phyloP scores from a whole-genome alignment of 202 grass and related monocot species.

The Elaeis oleifera region DNA sequence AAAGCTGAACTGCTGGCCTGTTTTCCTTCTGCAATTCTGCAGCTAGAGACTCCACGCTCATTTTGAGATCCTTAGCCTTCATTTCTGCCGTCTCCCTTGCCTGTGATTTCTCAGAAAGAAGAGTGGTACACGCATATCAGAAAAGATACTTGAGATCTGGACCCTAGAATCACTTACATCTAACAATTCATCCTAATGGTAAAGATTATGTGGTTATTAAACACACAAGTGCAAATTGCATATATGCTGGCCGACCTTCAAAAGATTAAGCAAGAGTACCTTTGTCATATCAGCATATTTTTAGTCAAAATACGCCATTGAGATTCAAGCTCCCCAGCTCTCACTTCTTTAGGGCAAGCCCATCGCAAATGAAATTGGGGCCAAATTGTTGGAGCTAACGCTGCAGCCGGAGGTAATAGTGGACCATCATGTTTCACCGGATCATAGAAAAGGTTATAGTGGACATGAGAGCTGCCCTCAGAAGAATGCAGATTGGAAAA shows the following conservation, averaged over 20 bases:
- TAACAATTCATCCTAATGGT: no score
- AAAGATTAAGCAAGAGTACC: conserved; percentile 41
- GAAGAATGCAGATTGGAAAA: conserved; percentile 49
- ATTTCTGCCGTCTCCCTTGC: conserved; percentile 52
- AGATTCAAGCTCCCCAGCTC: conserved; percentile 72
- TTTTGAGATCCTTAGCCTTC: conserved; percentile 53
- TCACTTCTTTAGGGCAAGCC: conserved; percentile 68
- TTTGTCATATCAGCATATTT: conserved; percentile 43
- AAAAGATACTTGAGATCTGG: background rate
- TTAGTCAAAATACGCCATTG: conserved; percentile 61
- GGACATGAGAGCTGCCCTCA: conserved; percentile 63
- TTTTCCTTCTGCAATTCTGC: conserved; percentile 56
- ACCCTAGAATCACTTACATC: no score
- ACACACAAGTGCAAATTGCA: no score
- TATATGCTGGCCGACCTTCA: background rate
- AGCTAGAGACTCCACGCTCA: conserved; percentile 42
- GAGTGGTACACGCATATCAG: background rate
- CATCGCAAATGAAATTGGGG: conserved; percentile 94
- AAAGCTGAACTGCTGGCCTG: conserved; percentile 41
- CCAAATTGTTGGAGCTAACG: conserved; percentile 90
- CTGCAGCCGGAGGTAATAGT: conserved; percentile 72
- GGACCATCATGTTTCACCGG: conserved; percentile 33
- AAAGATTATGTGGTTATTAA: no score
- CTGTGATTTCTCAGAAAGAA: conserved; percentile 32
- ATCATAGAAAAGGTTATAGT: conserved; percentile 86